A percentile compares a stretch with the other conserved stretches of the same genome.
These are phyloP conservation scores for Caryopteris hybrid DNA, from an alignment of 305 asterid genomes.

Conservation along the genomic window DNA sequence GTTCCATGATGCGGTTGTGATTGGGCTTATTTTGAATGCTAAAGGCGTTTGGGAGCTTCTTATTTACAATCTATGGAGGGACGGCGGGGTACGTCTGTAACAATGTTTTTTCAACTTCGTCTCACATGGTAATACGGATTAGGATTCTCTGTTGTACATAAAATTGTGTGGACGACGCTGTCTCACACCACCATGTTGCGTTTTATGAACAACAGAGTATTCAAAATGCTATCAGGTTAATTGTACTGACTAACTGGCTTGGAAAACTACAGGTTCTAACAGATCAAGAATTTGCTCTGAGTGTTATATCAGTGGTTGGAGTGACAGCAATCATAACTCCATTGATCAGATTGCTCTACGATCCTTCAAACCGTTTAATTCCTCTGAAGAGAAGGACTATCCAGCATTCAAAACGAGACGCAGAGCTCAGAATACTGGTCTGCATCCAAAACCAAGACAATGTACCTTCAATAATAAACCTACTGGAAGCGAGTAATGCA, in stretches of 20 bases:
- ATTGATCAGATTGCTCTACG: constrained; percentile 40
- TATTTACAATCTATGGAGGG: constrained; percentile 52
- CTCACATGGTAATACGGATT: no score
- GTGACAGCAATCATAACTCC: constrained; percentile 60
- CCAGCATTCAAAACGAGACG: constrained; percentile 46
- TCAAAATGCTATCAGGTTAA: no score
- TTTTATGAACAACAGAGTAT: no score
- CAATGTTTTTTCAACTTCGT: no score
- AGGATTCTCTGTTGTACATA: background rate
- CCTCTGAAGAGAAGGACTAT: constrained; percentile 48
- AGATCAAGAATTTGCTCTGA: constrained; percentile 49
- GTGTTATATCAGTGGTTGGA: constrained; percentile 45
- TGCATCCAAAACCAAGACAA: constrained; percentile 58
- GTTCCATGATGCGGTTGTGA: constrained; percentile 40
- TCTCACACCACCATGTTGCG: no score
- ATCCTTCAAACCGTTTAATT: constrained; percentile 30
- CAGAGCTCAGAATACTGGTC: constrained; percentile 53
- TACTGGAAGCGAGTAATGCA: constrained; percentile 67
- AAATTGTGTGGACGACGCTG: no score
- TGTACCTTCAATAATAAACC: constrained; percentile 50
- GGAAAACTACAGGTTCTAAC: constrained; percentile 37
- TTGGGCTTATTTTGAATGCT: constrained; percentile 58
- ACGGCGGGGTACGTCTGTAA: constrained; percentile 42
- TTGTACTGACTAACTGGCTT: background rate
- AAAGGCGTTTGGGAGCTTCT: constrained; percentile 66